Evolutionary conservation across 192 early-diverging fungal genomes (phyloP), one percentile per base, ranked within the genome.

Genomic region (Obelidium mucronatum): DNA sequence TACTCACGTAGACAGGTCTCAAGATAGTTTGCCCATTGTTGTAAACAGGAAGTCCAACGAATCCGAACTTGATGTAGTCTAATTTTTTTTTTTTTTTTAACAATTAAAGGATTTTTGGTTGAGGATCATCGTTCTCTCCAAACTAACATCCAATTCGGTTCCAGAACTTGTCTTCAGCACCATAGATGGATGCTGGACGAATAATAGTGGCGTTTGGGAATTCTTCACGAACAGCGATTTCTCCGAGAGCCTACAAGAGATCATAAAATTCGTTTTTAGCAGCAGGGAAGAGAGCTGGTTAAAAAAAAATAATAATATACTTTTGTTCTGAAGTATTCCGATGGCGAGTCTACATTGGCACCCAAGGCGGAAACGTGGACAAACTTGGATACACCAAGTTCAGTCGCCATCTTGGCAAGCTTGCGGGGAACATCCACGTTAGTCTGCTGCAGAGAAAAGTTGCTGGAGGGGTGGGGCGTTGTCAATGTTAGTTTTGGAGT

Each of bases 151-250:
- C 95, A 55, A 96, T 90, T 81, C 92, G 88, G 85, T 95, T 95
- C 82, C 94, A 91, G 86, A 99, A 95, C 68, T 91, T 84, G 85
- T 98, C 96, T 79, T 99, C 97, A 71, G 90, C 83, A 59, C 97
- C 97, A 67, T 91, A 96, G 84, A 98, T 91, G 48, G 85, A 90
- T 37, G 89, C 89, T 28, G 95, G 93, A 64, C 97, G 95, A 52
- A 99, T 93, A 82, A 99, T 96, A 72, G 94, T 97, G 59, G 92
- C 95, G 30, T 92, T 91, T 44, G 97, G 96, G 83, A 98, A 94
- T 77, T 92, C 90, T 77, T 92, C 92, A 73, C 89, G 89, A 24
- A 98, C 96, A 31, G 92, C 92, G 70, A 91, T 84, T 82, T 99
- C 97, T 71, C 96, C 95, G 75, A 92, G 85, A 48, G 94, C 95